Base-by-base conservation (phyloP, 345 rosid genomes). In the Limnanthes douglasii region DNA sequence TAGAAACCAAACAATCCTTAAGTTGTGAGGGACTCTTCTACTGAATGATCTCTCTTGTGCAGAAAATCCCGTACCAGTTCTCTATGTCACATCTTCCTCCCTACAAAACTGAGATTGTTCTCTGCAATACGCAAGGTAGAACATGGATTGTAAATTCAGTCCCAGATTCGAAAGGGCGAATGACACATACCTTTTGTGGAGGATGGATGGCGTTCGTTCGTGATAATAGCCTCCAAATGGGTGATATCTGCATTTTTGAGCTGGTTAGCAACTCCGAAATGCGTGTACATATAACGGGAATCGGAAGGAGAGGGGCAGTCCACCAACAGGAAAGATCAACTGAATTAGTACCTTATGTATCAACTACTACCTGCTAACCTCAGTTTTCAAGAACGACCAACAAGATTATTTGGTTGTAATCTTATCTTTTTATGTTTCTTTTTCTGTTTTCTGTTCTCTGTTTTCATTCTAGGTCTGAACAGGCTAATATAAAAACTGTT, bases 171-270 rank as follows among this genome's bases (percentile, higher is more conserved):
- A 64, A 61, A 50, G 78, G 78, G 37, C 51, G 70, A 45, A 18
- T 56, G 20, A 33, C 49, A 18, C 75, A 74, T 38, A 67, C 75
- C 14, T 66, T 59, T 29, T 75, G 78, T 36, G 84, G 75, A 19
- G 84, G 84, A 15, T 75, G 84, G 84, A 64, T 64, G 61, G 68
- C 78, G 13, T 75, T 75, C 54, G 75, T 68, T 58, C 70, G 72
- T 15, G 70, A 53, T 33, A 75, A 75, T 45, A 61, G 41, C 47
- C 31, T 70, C 16, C 56, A 67, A 26, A 56, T 70, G 34, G 70
- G 70, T 24, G 75, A 75, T 48, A 51, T 52, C 50, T 70, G 75
- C 61, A 62, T 70, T 26, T 75, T 75, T 58, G 85, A 75, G 52
- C 85, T 71, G 18, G 56, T 59, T 46, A 60, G 54, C 43, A 46